Evolutionary conservation across 192 early-diverging fungal species (phyloP).

Genomic region (Coemansia furcata): DNA sequence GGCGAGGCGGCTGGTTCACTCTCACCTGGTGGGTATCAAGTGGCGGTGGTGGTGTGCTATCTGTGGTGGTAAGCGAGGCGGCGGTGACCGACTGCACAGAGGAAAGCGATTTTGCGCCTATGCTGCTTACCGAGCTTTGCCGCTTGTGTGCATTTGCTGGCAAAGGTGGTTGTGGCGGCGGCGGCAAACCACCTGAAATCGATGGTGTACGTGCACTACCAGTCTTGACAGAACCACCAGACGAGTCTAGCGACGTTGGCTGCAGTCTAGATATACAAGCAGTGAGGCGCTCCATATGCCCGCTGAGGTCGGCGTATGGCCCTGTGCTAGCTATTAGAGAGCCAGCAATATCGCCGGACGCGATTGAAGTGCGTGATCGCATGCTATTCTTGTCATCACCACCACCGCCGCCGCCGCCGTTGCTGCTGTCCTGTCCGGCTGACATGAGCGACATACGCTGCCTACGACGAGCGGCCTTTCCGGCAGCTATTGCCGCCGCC

Average conservation of each 20-base stretch:
- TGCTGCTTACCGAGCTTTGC: conserved; percentile 30
- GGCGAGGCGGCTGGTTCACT: conserved; percentile 7
- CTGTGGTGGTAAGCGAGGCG: conserved; percentile 10
- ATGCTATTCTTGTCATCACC: conserved; percentile 47
- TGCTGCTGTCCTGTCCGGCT: conserved; percentile 20
- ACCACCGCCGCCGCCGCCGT: neutral
- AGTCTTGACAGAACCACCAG: neutral
- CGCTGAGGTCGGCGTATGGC: conserved; percentile 41
- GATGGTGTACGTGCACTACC: neutral
- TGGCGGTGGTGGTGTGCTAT: conserved; percentile 9
- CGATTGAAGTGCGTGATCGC: conserved; percentile 30
- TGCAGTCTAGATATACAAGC: conserved; percentile 46
- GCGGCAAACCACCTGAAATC: neutral
- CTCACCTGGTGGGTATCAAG: neutral
- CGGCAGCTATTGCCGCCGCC: conserved; percentile 27
- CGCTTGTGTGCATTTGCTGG: conserved; percentile 15
- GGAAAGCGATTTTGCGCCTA: conserved; percentile 12
- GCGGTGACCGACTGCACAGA: conserved; percentile 24
- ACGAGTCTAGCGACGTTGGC: conserved; percentile 4
- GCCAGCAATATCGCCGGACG: conserved; percentile 24
- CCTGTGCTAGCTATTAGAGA: conserved; percentile 13
- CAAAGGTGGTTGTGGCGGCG: neutral
- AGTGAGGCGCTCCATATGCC: conserved; percentile 47
- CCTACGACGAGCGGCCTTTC: conserved; percentile 38
- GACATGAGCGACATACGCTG: conserved; percentile 41